A percentile compares a stretch with the other conserved stretches of the same genome.
These are phyloP conservation scores for Hypoxylon intermedium DNA, from an alignment of 495 filamentous ascomycete species.

Conservation along the genomic window DNA sequence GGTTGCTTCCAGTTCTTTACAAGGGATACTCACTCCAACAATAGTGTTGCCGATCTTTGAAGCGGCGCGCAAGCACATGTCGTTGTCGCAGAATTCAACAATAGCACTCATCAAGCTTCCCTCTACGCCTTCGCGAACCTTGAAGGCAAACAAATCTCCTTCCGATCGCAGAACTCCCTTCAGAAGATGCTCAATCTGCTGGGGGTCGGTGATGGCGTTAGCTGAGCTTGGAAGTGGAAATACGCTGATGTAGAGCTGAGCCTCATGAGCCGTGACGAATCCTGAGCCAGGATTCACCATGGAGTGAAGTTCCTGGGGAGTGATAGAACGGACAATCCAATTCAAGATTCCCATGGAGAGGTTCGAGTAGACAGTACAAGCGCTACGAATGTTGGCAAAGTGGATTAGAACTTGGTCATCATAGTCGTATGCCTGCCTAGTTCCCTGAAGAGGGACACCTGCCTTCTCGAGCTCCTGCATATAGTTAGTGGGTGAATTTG, in stretches of 20 bases:
- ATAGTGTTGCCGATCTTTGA: conserved; percentile 53
- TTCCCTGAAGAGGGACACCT: conserved; percentile 41
- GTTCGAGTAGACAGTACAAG: conserved; percentile 55
- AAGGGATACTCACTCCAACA: conserved; percentile 54
- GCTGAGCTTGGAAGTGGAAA: conserved; percentile 41
- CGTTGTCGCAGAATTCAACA: conserved; percentile 64
- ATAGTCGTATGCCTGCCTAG: conserved; percentile 36
- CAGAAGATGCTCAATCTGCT: conserved; percentile 52
- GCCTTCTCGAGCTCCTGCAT: conserved; percentile 45
- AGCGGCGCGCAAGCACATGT: conserved; percentile 45
- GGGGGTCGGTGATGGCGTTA: conserved; percentile 20
- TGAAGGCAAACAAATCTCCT: conserved; percentile 63
- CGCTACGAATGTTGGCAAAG: conserved; percentile 65
- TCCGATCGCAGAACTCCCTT: conserved; percentile 58
- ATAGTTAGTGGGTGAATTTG: not conserved
- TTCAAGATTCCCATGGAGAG: conserved; percentile 52
- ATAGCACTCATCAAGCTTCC: conserved; percentile 50
- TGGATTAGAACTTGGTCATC: conserved; percentile 58
- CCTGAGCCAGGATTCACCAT: conserved; percentile 35
- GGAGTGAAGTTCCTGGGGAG: conserved; percentile 49
- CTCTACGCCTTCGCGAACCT: conserved; percentile 43
- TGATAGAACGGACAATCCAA: conserved; percentile 60
- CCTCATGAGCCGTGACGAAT: conserved; percentile 53
- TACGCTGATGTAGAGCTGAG: conserved; percentile 58
- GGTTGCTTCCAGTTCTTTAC: not conserved